Evolutionary conservation across 2,329 filamentous ascomycete genomes (phyloP).

Genomic region (Verticillium dahliae): DNA sequence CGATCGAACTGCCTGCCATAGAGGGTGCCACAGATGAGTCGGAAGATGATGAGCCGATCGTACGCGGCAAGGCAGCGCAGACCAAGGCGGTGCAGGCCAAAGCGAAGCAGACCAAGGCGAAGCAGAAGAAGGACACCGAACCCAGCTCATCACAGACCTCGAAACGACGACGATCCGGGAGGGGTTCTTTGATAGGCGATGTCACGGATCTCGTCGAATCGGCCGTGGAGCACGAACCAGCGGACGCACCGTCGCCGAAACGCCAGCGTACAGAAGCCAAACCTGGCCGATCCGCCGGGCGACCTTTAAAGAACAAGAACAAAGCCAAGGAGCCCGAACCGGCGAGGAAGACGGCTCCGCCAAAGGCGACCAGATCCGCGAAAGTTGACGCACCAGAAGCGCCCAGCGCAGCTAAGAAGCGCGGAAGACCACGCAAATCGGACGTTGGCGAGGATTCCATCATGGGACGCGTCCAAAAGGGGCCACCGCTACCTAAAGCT

Average conservation of each 20-base stretch:
- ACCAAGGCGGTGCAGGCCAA: neutral
- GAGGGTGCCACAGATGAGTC: slow-evolving; percentile 1
- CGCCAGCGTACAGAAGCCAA: slow-evolving; percentile 12
- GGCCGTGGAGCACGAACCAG: slow-evolving; percentile 6
- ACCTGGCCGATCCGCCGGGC: slow-evolving; percentile 2
- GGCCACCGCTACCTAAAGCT: slow-evolving; percentile 48
- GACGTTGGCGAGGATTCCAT: slow-evolving; percentile 38
- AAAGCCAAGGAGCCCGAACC: slow-evolving; percentile 6
- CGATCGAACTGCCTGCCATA: neutral
- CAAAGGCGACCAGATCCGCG: slow-evolving; percentile 4
- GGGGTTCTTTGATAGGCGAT: slow-evolving; percentile 1
- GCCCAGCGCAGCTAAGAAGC: slow-evolving; percentile 14
- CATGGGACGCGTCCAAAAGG: slow-evolving; percentile 40
- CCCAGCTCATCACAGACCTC: slow-evolving; percentile 1
- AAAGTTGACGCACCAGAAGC: slow-evolving; percentile 8
- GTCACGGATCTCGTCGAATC: neutral
- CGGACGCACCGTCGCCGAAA: slow-evolving; percentile 8
- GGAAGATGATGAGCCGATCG: slow-evolving; percentile 8
- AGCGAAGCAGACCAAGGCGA: too few species aligned
- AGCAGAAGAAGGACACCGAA: neutral
- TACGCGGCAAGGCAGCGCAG: slow-evolving; percentile 12
- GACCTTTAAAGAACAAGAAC: slow-evolving; percentile 10
- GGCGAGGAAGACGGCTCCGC: slow-evolving; percentile 15
- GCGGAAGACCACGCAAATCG: slow-evolving; percentile 29
- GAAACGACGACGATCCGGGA: slow-evolving; percentile 11